Evolutionary conservation across 192 early-diverging fungal species (phyloP).

Genomic region (Coemansia sp.): DNA sequence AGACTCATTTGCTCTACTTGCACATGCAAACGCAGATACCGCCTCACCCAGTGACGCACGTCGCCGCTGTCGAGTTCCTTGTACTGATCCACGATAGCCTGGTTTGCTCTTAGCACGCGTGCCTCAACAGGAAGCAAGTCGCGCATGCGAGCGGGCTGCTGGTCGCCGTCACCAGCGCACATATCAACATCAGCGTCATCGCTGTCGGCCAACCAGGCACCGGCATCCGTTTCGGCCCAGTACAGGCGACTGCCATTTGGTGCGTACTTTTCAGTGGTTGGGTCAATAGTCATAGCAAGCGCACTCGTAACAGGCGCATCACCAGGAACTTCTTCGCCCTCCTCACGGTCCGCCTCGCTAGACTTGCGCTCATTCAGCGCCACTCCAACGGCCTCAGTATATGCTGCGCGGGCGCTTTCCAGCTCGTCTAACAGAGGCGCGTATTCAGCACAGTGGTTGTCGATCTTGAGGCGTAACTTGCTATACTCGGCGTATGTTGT

Average conservation of each 20-base stretch:
- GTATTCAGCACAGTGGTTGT: constrained; percentile 24
- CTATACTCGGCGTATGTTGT: constrained; percentile 39
- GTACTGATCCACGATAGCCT: constrained; percentile 27
- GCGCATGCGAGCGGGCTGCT: constrained; percentile 27
- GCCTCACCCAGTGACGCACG: constrained; percentile 29
- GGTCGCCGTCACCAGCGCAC: constrained; percentile 9
- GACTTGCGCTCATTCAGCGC: neutral
- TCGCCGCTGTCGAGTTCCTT: constrained; percentile 28
- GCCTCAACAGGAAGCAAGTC: constrained; percentile 37
- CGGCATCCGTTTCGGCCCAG: constrained; percentile 19
- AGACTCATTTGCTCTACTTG: constrained; percentile 20
- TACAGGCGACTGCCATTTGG: constrained; percentile 37
- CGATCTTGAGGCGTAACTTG: constrained; percentile 41
- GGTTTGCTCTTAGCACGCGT: constrained; percentile 30
- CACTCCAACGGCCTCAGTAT: neutral
- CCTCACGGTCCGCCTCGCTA: constrained; percentile 37
- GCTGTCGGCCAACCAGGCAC: constrained; percentile 39
- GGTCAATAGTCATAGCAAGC: constrained; percentile 21
- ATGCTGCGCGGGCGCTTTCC: constrained; percentile 10
- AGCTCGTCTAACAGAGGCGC: constrained; percentile 32
- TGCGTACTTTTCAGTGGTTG: constrained; percentile 23
- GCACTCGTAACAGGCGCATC: constrained; percentile 8
- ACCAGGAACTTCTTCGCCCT: constrained; percentile 44
- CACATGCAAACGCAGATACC: constrained; percentile 33
- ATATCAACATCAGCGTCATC: constrained; percentile 28